Conservation (phyloP, 2,329 filamentous ascomycete genomes). For the Pestalotiopsis sp. region DNA sequence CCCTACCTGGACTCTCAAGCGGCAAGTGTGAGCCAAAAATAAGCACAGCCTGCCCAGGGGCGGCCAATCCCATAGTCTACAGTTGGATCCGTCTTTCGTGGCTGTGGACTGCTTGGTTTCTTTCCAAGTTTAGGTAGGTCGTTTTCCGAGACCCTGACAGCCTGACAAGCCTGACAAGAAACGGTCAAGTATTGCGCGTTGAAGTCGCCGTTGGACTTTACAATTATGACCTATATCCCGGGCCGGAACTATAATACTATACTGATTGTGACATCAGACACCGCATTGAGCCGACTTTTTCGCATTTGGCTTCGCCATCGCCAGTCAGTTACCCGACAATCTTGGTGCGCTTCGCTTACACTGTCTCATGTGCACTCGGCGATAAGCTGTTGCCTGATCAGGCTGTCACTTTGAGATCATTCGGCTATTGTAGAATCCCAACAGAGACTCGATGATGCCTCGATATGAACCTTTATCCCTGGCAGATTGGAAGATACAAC, state of each 20-base stretch:
- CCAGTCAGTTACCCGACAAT: not conserved
- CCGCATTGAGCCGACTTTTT: too few relatives aligned
- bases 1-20: not conserved
- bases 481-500: too few relatives aligned
- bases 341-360: not conserved
- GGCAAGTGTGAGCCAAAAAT: slow-evolving; percentile 10
- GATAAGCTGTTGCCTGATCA: not conserved
- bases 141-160: not conserved
- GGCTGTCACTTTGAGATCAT: not conserved
- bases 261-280: not conserved
- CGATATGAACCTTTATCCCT: too few relatives aligned
- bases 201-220: slow-evolving; percentile 5
- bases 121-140: not conserved
- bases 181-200: not conserved
- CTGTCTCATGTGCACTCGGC: not conserved
- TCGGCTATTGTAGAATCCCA: not conserved
- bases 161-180: not conserved
- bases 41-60: slow-evolving; percentile 6
- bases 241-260: not conserved
- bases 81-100: slow-evolving; percentile 4
- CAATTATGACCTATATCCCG: not conserved
- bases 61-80: not conserved
- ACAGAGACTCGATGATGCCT: too few relatives aligned
- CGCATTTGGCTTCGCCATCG: too few relatives aligned
- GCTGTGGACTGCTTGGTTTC: slow-evolving; percentile 1